These are phyloP conservation scores for Rhododendron griersonianum DNA, from an alignment of 148 eudicot species.

Conservation along the genomic window DNA sequence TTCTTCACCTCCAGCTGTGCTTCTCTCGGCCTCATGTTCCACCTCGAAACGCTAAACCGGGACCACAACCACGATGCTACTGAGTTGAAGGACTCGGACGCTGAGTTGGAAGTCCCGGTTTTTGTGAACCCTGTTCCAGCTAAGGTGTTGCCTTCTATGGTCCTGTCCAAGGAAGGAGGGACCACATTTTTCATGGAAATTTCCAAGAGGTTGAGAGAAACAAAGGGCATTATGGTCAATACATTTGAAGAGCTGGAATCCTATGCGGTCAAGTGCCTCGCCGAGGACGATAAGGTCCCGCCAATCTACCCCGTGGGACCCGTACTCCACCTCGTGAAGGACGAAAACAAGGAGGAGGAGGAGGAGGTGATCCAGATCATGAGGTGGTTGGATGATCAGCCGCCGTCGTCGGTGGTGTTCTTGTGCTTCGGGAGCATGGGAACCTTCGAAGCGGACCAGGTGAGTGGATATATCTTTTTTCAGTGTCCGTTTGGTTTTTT, in stretches of 20 bases:
- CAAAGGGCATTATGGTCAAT: constrained; percentile 31
- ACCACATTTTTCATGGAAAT: not conserved
- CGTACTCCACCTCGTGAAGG: not conserved
- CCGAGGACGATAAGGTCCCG: constrained; percentile 9
- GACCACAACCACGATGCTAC: constrained; percentile 1
- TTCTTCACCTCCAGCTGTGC: constrained; percentile 19
- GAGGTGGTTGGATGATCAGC: constrained; percentile 36
- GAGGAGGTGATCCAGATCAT: not conserved
- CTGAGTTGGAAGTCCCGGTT: constrained; percentile 3
- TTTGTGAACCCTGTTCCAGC: constrained; percentile 11
- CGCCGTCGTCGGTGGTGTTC: constrained; percentile 29
- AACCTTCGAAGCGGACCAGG: constrained; percentile 26
- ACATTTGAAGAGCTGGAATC: constrained; percentile 26
- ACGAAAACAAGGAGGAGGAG: not conserved
- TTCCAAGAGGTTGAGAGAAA: not conserved
- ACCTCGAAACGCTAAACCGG: constrained; percentile 13
- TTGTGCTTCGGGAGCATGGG: constrained; percentile 47
- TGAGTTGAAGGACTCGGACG: constrained; percentile 1
- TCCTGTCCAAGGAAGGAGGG: not conserved
- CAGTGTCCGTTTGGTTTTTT: too few relatives aligned
- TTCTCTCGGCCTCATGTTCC: constrained; percentile 9
- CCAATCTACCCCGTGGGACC: constrained; percentile 22
- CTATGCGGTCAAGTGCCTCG: not conserved
- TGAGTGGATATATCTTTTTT: not conserved
- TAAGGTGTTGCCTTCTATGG: constrained; percentile 11